A percentile compares a stretch with the other conserved stretches of the same genome.
These are phyloP conservation scores for Blastomyces gilchristii DNA, from an alignment of 2,329 filamentous ascomycete species.

Conservation along the genomic window DNA sequence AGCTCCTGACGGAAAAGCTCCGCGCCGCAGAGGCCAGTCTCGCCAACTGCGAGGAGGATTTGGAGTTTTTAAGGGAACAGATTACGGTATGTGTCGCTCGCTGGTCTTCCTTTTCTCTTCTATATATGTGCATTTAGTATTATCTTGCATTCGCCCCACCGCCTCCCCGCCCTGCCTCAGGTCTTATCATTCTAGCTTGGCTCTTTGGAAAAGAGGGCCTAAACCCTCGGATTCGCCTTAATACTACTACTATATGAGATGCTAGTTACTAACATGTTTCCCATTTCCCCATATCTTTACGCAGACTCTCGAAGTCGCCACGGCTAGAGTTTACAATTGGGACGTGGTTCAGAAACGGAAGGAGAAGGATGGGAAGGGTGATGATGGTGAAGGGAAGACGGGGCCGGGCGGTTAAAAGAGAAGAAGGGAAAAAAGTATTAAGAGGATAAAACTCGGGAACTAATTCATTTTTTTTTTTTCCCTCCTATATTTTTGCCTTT, in stretches of 20 bases:
- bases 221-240: not conserved
- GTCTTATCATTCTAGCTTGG: too few species aligned
- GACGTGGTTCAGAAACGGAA: slow-evolving; percentile 93
- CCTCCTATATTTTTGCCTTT: not conserved
- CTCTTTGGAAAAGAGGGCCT: not conserved
- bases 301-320: slow-evolving; percentile 94
- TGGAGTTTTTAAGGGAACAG: slow-evolving; percentile 91
- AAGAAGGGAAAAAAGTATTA: not conserved
- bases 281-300: slow-evolving; percentile 7
- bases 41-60: slow-evolving; percentile 85
- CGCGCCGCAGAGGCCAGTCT: slow-evolving; percentile 68
- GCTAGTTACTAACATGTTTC: slow-evolving; percentile 16
- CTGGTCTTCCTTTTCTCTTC: not conserved
- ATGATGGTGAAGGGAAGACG: slow-evolving; percentile 3
- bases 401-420: not conserved
- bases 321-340: slow-evolving; percentile 98
- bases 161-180: not conserved
- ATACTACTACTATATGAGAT: slow-evolving; percentile 11
- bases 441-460: not conserved
- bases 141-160: not conserved
- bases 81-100: slow-evolving; percentile 60
- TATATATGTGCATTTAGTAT: not conserved
- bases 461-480: not conserved
- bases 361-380: slow-evolving; percentile 48
- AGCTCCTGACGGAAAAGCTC: slow-evolving; percentile 66